Percentiles rank a stretch among this genome's conserved stretches.
Conservation (phyloP, 192 early-diverging fungal species). For the Coemansia sp. region DNA sequence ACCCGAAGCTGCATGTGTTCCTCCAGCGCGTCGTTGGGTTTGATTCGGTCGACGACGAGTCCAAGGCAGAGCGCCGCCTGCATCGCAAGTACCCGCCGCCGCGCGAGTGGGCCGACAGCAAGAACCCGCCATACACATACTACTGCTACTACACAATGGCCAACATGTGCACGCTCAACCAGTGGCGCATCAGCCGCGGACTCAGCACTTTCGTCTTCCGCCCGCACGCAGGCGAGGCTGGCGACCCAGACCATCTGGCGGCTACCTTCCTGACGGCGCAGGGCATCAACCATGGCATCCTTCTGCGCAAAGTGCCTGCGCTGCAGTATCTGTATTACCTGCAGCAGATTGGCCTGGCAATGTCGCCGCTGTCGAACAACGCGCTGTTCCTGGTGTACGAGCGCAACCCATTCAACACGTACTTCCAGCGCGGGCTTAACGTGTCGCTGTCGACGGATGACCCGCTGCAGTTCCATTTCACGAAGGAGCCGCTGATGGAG, state of each 20-base stretch:
- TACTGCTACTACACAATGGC: slow-evolving; percentile 91
- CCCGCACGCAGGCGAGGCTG: slow-evolving; percentile 94
- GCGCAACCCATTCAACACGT: slow-evolving; percentile 85
- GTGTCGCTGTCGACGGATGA: slow-evolving; percentile 93
- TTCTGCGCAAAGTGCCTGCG: slow-evolving; percentile 90
- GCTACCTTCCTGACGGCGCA: slow-evolving; percentile 84
- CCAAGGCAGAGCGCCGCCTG: slow-evolving; percentile 78
- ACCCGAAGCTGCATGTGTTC: slow-evolving; percentile 91
- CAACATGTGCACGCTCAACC: slow-evolving; percentile 80
- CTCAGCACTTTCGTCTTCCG: slow-evolving; percentile 94
- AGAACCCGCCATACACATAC: slow-evolving; percentile 93
- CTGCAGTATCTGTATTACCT: slow-evolving; percentile 94
- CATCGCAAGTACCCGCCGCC: slow-evolving; percentile 80
- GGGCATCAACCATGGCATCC: slow-evolving; percentile 89
- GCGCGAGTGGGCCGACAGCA: slow-evolving; percentile 54
- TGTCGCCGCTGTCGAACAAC: slow-evolving; percentile 97
- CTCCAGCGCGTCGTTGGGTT: slow-evolving; percentile 93
- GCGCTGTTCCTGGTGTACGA: slow-evolving; percentile 92
- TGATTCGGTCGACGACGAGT: slow-evolving; percentile 94
- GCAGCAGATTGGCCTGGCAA: slow-evolving; percentile 93
- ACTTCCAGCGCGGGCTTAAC: slow-evolving; percentile 92
- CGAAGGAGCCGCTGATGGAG: slow-evolving; percentile 95
- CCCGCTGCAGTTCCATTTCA: slow-evolving; percentile 95
- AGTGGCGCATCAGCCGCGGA: slow-evolving; percentile 66
- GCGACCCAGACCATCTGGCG: slow-evolving; percentile 91